Evolutionary conservation across 352 stramenopile species (phyloP).

Genomic region (Sclerospora graminicola): DNA sequence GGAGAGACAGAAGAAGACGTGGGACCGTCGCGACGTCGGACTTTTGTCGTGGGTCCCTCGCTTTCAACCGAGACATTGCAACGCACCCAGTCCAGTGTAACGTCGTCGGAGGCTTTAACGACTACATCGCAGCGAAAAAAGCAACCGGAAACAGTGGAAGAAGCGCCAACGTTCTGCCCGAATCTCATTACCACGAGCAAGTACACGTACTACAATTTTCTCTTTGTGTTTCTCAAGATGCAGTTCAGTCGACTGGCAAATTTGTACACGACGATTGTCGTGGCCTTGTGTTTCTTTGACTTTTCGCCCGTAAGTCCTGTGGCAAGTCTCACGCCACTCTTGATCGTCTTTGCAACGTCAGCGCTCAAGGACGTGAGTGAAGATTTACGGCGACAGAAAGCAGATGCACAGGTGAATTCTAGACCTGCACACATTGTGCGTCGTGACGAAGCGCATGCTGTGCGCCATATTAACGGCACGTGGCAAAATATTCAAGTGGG

Average conservation of each 20-base stretch:
- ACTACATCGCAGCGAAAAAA: slow-evolving; percentile 19
- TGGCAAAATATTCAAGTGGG: slow-evolving; percentile 84
- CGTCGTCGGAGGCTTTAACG: slow-evolving; percentile 10
- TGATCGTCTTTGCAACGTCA: slow-evolving; percentile 86
- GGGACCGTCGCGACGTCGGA: slow-evolving; percentile 25
- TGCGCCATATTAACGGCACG: slow-evolving; percentile 58
- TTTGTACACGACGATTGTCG: slow-evolving; percentile 84
- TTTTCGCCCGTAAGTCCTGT: slow-evolving; percentile 80
- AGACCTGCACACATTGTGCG: slow-evolving; percentile 70
- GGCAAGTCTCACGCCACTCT: slow-evolving; percentile 69
- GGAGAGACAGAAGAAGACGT: slow-evolving; percentile 32
- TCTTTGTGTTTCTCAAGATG: slow-evolving; percentile 85
- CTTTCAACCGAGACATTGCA: slow-evolving; percentile 11
- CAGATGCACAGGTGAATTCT: slow-evolving; percentile 67
- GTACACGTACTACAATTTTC: slow-evolving; percentile 88
- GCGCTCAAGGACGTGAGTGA: slow-evolving; percentile 81
- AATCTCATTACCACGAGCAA: slow-evolving; percentile 84
- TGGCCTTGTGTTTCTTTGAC: slow-evolving; percentile 83
- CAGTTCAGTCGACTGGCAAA: slow-evolving; percentile 86
- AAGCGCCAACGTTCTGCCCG: slow-evolving; percentile 38
- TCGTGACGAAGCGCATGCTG: slow-evolving; percentile 32
- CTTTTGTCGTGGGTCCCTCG: slow-evolving; percentile 31
- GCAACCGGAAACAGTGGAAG: slow-evolving; percentile 15
- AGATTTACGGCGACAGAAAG: slow-evolving; percentile 69
- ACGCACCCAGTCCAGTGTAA: slow-evolving; percentile 16